Evolutionary conservation across 2,329 filamentous ascomycete genomes (phyloP).

Genomic region (Scorias spongiosa): DNA sequence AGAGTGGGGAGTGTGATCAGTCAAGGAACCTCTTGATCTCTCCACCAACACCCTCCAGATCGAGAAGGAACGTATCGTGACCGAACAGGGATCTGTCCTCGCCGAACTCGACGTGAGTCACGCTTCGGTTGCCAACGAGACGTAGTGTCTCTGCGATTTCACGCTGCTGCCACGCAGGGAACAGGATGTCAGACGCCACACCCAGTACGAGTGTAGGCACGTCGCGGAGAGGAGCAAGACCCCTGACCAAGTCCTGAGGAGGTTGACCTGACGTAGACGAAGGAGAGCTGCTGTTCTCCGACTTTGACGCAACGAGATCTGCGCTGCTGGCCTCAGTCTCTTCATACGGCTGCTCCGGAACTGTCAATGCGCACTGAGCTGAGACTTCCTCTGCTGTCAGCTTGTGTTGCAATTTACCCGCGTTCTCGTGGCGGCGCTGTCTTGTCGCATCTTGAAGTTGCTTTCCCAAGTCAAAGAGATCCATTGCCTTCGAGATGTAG

Average conservation of each 20-base stretch:
- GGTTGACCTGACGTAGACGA: slow-evolving; percentile 34
- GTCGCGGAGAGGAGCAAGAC: slow-evolving; percentile 54
- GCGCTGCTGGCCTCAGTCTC: slow-evolving; percentile 52
- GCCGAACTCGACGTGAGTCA: slow-evolving; percentile 79
- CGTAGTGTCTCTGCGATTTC: slow-evolving; percentile 79
- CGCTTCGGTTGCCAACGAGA: slow-evolving; percentile 60
- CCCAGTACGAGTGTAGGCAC: slow-evolving; percentile 81
- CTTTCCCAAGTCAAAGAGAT: slow-evolving; percentile 79
- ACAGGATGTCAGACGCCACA: slow-evolving; percentile 88
- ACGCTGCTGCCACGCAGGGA: slow-evolving; percentile 94
- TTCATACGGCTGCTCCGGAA: slow-evolving; percentile 72
- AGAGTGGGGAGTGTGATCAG: too few species aligned
- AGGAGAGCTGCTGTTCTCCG: slow-evolving; percentile 11
- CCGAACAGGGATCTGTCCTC: slow-evolving; percentile 92
- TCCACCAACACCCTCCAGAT: slow-evolving; percentile 81
- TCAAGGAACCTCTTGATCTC: slow-evolving; percentile 61
- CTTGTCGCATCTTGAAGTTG: slow-evolving; percentile 51
- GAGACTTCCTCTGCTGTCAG: slow-evolving; percentile 10
- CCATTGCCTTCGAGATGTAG: slow-evolving; percentile 98
- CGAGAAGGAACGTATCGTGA: slow-evolving; percentile 89
- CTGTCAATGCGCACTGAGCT: slow-evolving; percentile 54
- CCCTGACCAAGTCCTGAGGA: slow-evolving; percentile 64
- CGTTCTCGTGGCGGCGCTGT: slow-evolving; percentile 45
- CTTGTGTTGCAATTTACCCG: slow-evolving; percentile 38
- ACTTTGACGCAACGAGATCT: slow-evolving; percentile 20